Evolutionary conservation across 495 filamentous ascomycete species (phyloP).

Genomic region (Elasticomyces elasticus): DNA sequence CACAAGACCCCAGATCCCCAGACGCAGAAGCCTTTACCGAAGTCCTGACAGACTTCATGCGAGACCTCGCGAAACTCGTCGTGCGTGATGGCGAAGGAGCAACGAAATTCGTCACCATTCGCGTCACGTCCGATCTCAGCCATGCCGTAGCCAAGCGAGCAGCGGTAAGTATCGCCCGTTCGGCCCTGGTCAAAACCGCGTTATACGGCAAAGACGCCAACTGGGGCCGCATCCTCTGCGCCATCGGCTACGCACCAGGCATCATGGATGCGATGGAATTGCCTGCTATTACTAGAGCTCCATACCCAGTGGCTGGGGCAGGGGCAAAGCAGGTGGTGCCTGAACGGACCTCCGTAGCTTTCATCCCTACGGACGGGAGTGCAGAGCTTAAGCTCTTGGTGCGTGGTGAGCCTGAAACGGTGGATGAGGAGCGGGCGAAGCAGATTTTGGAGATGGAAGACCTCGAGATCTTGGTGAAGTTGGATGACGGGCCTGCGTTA

Average conservation of each 20-base stretch:
- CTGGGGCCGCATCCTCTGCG: conserved; percentile 95
- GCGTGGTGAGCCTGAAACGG: conserved; percentile 80
- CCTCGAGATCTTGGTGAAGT: conserved; percentile 35
- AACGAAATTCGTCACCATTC: conserved; percentile 93
- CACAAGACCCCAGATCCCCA: conserved; percentile 12
- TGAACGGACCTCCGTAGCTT: conserved; percentile 81
- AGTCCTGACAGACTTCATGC: conserved; percentile 65
- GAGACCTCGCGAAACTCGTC: conserved; percentile 79
- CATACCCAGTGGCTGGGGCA: too few relatives aligned
- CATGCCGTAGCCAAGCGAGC: conserved; percentile 43
- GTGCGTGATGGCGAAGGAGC: conserved; percentile 96
- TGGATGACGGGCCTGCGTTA: conserved; percentile 28
- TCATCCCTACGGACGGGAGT: conserved; percentile 77
- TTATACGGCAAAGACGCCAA: conserved; percentile 96
- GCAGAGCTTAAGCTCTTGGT: conserved; percentile 73
- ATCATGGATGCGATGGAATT: conserved; percentile 6
- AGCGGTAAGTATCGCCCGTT: conserved; percentile 83
- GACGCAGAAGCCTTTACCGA: conserved; percentile 54
- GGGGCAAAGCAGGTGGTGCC: conserved; percentile 45
- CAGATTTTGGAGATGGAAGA: conserved; percentile 75
- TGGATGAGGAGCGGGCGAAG: conserved; percentile 81
- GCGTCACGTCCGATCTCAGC: conserved; percentile 62
- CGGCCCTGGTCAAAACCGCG: conserved; percentile 91
- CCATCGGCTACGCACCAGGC: conserved; percentile 72
- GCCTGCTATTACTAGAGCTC: too few relatives aligned